Evolutionary conservation across 208 protist species (phyloP), one percentile per base, ranked within the genome.

Genomic region (Leptomonas pyrrhocoris): DNA sequence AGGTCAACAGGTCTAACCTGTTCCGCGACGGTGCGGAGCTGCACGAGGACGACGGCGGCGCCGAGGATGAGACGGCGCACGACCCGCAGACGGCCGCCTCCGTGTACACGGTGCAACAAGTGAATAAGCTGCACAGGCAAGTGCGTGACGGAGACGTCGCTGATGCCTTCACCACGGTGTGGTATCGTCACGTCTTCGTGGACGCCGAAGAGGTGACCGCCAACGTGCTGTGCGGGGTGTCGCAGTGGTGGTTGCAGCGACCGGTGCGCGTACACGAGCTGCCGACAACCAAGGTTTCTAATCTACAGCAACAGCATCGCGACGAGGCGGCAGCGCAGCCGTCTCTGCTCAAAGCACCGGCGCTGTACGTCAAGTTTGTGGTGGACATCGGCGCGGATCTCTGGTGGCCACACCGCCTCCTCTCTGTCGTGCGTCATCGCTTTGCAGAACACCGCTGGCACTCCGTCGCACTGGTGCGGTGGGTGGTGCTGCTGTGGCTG

Each of bases 181-280:
- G 83, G 65, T 82, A 77, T 21, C 75, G 83, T 7, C 69, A 78
- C 42, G 45, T 83, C 27, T 89, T 80, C 51, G 53, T 85, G 4
- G 34, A 48, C 18, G 55, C 54, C 27, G 54, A 40, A 16, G 57
- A 71, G 43, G 73, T 69, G 1, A 53, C 74, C 11, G 16, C 34
- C 0, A 58, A 70, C 9, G 66, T 77, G 31, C 49, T 89, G 50
- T 72, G 79, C 34, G 73, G 60, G 6, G 74, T 75, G 42, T 79
- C 69, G 4, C 70, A 40, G 57, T 89, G 84, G 84, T 89, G 84
- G 84, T 58, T 89, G 60, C 72, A 83, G 68, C 79, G 83, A 19
- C 49, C 79, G 1, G 63, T 89, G 15, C 53, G 11, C 13, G 21
- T 30, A 25, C 23, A 49, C 25, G 83, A 89, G 25, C 73, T 89